phyloP scores from a whole-genome alignment of 192 early-diverging fungal genomes.

The Coemansia sp. region DNA sequence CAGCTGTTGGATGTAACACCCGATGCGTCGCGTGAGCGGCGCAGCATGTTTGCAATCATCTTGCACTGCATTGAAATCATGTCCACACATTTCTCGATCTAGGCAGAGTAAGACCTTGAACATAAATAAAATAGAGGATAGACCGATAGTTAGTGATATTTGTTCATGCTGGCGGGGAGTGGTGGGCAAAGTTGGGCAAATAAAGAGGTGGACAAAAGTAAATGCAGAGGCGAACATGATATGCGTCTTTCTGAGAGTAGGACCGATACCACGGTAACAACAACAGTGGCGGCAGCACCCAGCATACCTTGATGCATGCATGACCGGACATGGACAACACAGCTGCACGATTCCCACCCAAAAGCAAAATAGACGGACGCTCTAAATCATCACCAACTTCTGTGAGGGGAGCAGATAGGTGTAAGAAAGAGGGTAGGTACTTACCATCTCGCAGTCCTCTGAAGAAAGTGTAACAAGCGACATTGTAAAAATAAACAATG shows the following conservation, averaged over 20 bases:
- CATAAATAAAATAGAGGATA: not conserved
- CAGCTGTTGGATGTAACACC: conserved; percentile 3
- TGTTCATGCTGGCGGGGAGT: not conserved
- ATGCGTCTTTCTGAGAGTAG: not conserved
- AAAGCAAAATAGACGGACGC: not conserved
- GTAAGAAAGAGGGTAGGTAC: not conserved
- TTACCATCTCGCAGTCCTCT: conserved; percentile 54
- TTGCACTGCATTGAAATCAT: conserved; percentile 54
- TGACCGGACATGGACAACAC: not conserved
- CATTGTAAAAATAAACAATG: conserved; percentile 16
- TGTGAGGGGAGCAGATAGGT: not conserved
- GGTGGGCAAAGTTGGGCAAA: not conserved
- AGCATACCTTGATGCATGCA: not conserved
- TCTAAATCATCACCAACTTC: conserved; percentile 3
- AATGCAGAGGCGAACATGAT: not conserved
- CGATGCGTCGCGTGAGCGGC: conserved; percentile 43
- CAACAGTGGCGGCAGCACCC: conserved; percentile 2
- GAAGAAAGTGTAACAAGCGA: conserved; percentile 44
- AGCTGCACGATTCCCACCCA: not conserved
- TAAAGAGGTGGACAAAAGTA: not conserved
- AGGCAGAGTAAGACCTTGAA: conserved; percentile 1
- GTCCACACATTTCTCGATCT: conserved; percentile 53
- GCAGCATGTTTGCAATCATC: conserved; percentile 51
- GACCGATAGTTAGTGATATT: not conserved
- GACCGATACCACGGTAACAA: conserved; percentile 15